Evolutionary conservation across 2,329 filamentous ascomycete species (phyloP).

Genomic region (Ophiostoma tasmaniense): DNA sequence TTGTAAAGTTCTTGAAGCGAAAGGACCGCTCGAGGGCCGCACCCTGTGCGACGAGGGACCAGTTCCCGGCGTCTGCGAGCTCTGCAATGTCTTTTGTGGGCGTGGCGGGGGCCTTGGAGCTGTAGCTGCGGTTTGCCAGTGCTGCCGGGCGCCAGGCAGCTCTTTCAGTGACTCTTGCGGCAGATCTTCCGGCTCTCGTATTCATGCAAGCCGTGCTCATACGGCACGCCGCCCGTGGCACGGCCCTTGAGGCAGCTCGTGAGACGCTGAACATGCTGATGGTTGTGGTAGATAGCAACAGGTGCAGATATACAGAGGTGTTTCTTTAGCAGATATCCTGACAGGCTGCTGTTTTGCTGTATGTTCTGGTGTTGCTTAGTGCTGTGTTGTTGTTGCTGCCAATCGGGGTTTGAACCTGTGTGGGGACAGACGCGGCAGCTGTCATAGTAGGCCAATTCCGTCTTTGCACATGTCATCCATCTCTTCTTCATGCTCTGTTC

Average conservation of each 20-base stretch:
- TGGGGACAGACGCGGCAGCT: not conserved
- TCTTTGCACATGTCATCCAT: not conserved
- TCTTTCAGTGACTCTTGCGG: not conserved
- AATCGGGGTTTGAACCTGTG: not conserved
- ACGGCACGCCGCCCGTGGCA: not conserved
- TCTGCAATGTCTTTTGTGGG: not conserved
- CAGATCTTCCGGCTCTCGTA: not conserved
- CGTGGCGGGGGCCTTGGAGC: not conserved
- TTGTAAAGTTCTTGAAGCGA: slow-evolving; percentile 56
- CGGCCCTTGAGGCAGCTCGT: not conserved
- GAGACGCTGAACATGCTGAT: not conserved
- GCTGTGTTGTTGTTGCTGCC: not conserved
- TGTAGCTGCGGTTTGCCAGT: not conserved
- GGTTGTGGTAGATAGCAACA: not conserved
- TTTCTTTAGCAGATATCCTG: not conserved
- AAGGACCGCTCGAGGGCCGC: slow-evolving; percentile 52
- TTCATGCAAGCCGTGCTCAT: not conserved
- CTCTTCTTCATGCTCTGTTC: not conserved
- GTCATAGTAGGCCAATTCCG: not conserved
- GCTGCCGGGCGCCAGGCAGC: not conserved
- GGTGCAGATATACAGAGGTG: not conserved
- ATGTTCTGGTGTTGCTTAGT: not conserved
- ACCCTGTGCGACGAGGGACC: slow-evolving; percentile 43
- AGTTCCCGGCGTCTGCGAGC: slow-evolving; percentile 25
- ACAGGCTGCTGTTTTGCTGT: too few species aligned